Evolutionary conservation across 768 basidiomycete genomes (phyloP).

Genomic region (Hysterangium stoloniferum): DNA sequence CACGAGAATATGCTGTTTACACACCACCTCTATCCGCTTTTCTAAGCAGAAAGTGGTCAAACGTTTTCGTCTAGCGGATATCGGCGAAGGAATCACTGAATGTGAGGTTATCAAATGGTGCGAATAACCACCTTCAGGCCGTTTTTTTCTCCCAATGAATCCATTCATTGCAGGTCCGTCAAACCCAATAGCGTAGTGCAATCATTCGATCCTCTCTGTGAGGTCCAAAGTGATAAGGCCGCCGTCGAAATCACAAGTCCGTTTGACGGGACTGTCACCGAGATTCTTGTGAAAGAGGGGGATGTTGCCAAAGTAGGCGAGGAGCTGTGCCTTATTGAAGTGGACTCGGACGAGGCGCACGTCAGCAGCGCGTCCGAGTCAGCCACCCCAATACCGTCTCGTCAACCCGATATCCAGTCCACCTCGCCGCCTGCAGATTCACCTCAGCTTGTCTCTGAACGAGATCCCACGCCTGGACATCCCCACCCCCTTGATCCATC

Average conservation of each 20-base stretch:
- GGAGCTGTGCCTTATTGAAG: constrained; percentile 46
- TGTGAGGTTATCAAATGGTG: constrained; percentile 86
- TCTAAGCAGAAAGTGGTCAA: constrained; percentile 1
- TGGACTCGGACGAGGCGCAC: constrained; percentile 34
- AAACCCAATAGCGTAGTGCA: constrained; percentile 42
- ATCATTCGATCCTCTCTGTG: constrained; percentile 61
- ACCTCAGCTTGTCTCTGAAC: neutral
- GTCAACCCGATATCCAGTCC: too few species aligned
- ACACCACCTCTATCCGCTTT: neutral
- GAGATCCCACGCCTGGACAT: constrained; percentile 18
- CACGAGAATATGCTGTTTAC: neutral
- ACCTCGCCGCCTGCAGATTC: too few species aligned
- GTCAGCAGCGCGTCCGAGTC: too few species aligned
- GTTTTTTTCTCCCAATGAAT: neutral
- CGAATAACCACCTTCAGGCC: constrained; percentile 20
- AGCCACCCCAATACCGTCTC: neutral
- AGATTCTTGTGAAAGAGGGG: constrained; percentile 71
- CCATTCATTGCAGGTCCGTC: constrained; percentile 45
- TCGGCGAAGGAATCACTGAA: constrained; percentile 88
- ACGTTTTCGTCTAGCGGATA: constrained; percentile 54
- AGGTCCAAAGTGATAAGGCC: constrained; percentile 87
- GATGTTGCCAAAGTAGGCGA: constrained; percentile 78
- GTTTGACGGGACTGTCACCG: constrained; percentile 66
- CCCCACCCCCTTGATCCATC: constrained; percentile 61
- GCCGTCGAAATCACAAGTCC: constrained; percentile 88